Percentiles rank a stretch among this genome's conserved stretches.
Evolutionary conservation across 2,329 filamentous ascomycete species (phyloP).

Genomic region (Cladosporium cucumerinum): DNA sequence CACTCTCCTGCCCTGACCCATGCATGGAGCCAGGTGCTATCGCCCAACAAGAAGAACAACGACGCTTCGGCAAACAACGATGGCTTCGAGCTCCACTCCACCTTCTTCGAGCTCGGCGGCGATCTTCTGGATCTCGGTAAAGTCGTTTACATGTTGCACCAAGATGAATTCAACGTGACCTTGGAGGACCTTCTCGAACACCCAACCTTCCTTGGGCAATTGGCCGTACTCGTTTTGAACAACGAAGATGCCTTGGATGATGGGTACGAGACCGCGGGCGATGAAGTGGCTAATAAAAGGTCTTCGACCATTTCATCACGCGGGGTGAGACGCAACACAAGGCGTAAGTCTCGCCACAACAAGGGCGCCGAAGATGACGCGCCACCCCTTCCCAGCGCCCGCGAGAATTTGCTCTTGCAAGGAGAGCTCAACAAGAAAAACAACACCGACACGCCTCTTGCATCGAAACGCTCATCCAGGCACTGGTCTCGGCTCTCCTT

Average conservation of each 20-base stretch:
- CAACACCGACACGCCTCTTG: background rate
- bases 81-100: constrained; percentile 10
- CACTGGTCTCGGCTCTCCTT: constrained; percentile 12
- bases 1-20: constrained; percentile 14
- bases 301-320: constrained; percentile 7
- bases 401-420: background rate
- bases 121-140: constrained; percentile 8
- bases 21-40: constrained; percentile 7
- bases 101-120: constrained; percentile 13
- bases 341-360: constrained; percentile 14
- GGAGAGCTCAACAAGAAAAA: constrained; percentile 10
- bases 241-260: constrained; percentile 9
- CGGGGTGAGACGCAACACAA: constrained; percentile 8
- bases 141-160: constrained; percentile 15
- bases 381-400: background rate
- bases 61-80: background rate
- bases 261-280: background rate
- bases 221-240: constrained; percentile 3
- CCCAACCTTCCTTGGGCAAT: constrained; percentile 10
- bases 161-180: constrained; percentile 11
- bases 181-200: constrained; percentile 13
- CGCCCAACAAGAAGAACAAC: constrained; percentile 1
- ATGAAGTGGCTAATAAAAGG: background rate
- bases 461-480: constrained; percentile 8
- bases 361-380: constrained; percentile 5